These are phyloP conservation scores for Sistotremastrum niveocremeum DNA, from an alignment of 768 basidiomycete species.

Conservation along the genomic window DNA sequence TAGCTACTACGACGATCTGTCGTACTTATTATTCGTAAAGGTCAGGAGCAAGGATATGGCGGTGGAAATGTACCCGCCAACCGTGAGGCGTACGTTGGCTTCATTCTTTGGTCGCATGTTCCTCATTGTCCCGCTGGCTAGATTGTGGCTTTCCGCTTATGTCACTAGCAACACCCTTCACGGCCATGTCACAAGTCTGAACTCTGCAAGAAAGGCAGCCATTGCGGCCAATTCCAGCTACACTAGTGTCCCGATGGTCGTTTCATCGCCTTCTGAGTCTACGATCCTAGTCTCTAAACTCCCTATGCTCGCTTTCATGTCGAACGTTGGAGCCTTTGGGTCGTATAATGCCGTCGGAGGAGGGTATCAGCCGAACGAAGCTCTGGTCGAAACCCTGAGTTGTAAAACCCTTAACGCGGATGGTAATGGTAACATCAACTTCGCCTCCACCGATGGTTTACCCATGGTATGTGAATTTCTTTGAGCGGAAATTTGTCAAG, in stretches of 20 bases:
- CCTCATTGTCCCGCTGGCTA: constrained; percentile 11
- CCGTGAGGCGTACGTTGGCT: constrained; percentile 31
- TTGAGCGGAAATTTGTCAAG: no score
- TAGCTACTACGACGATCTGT: background rate
- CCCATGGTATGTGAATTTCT: no score
- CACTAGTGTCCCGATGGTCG: constrained; percentile 31
- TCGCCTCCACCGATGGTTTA: constrained; percentile 4
- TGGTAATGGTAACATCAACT: constrained; percentile 27
- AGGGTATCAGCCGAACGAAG: constrained; percentile 26
- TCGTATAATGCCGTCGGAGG: constrained; percentile 31
- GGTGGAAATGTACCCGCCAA: constrained; percentile 33
- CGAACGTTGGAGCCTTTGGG: constrained; percentile 33
- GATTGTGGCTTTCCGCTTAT: constrained; percentile 50
- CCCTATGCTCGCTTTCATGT: constrained; percentile 41
- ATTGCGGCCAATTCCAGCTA: constrained; percentile 27
- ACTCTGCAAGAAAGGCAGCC: constrained; percentile 38
- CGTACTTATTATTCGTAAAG: constrained; percentile 10
- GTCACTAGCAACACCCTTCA: constrained; percentile 35
- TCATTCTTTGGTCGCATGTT: background rate
- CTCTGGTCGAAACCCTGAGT: constrained; percentile 39
- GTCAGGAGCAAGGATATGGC: constrained; percentile 36
- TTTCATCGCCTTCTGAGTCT: constrained; percentile 9
- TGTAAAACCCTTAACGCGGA: constrained; percentile 28
- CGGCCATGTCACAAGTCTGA: constrained; percentile 32
- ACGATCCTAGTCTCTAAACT: constrained; percentile 39